phyloP scores from a whole-genome alignment of 2,329 filamentous ascomycete genomes.

The Curvularia sp. region DNA sequence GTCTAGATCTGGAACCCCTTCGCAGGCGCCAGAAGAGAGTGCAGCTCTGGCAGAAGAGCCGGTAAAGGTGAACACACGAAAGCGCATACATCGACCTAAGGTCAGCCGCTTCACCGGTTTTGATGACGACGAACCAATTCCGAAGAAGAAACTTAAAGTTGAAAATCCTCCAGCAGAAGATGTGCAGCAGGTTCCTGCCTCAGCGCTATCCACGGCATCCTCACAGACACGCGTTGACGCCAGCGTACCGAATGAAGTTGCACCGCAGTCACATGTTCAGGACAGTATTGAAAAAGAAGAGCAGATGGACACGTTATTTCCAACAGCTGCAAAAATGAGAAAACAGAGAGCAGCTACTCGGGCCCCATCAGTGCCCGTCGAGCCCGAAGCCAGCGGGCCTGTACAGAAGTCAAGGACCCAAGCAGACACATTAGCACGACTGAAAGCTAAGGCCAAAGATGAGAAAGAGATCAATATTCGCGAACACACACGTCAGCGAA shows the following conservation, averaged over 20 bases:
- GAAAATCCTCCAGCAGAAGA: conserved; percentile 39
- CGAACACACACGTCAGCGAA: conserved; percentile 54
- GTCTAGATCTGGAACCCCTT: conserved; percentile 26
- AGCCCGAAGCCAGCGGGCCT: conserved; percentile 50
- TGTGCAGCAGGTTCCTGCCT: conserved; percentile 26
- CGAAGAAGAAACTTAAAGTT: conserved; percentile 37
- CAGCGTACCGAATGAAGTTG: conserved; percentile 36
- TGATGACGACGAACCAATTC: conserved; percentile 59
- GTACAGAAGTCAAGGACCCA: conserved; percentile 26
- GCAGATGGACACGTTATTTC: conserved; percentile 74
- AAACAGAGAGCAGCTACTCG: conserved; percentile 63
- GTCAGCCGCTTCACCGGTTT: conserved; percentile 74
- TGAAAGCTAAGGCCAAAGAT: conserved; percentile 53
- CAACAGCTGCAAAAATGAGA: conserved; percentile 79
- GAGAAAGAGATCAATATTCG: conserved; percentile 68
- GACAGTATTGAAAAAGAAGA: conserved; percentile 55
- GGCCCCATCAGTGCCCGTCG: conserved; percentile 37
- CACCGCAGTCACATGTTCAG: conserved; percentile 45
- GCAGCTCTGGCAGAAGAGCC: conserved; percentile 28
- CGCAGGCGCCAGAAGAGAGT: conserved; percentile 27
- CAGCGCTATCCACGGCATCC: conserved; percentile 10
- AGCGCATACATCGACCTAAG: conserved; percentile 46
- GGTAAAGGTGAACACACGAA: conserved; percentile 36
- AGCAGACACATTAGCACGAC: conserved; percentile 52
- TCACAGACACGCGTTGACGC: conserved; percentile 28